Percentiles rank a stretch among this genome's conserved stretches.
phyloP scores from a whole-genome alignment of 768 basidiomycete species.

The Mycena olivaceomarginata region DNA sequence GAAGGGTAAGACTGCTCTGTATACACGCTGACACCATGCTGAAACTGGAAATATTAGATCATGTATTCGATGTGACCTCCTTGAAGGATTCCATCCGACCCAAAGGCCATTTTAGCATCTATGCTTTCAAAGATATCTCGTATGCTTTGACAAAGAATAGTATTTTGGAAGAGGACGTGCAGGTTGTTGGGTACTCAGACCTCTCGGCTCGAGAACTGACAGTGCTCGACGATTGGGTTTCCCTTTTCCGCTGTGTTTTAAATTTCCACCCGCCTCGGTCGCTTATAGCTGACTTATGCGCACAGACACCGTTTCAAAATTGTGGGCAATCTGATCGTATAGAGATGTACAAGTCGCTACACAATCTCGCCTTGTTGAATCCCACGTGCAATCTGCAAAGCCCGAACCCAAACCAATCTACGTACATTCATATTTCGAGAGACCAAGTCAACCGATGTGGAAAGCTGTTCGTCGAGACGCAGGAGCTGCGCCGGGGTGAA shows the following conservation, averaged over 20 bases:
- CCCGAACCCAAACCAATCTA: not conserved
- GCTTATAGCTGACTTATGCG: not conserved
- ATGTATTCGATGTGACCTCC: conserved; percentile 3
- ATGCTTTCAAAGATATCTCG: not conserved
- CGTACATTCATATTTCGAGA: conserved; percentile 26
- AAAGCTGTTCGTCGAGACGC: not conserved
- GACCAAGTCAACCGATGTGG: not conserved
- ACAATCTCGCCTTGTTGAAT: conserved; percentile 13
- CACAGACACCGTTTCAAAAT: not conserved
- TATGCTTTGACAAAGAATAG: conserved; percentile 6
- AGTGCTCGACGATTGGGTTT: not conserved
- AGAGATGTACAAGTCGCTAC: not conserved
- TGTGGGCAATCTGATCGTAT: not conserved
- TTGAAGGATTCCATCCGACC: not conserved
- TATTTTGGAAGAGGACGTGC: not conserved
- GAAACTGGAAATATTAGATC: not conserved
- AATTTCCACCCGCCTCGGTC: too few species aligned
- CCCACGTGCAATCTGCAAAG: not conserved
- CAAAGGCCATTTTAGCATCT: not conserved
- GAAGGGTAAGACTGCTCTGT: not conserved
- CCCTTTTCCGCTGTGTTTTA: not conserved
- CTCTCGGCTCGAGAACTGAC: not conserved
- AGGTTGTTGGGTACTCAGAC: not conserved
- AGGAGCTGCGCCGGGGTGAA: conserved; percentile 4
- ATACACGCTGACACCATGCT: not conserved